Evolutionary conservation across 176 grass and related monocot species (phyloP), one percentile per base, ranked within the genome.

Genomic region (Paspalum vaginatum): DNA sequence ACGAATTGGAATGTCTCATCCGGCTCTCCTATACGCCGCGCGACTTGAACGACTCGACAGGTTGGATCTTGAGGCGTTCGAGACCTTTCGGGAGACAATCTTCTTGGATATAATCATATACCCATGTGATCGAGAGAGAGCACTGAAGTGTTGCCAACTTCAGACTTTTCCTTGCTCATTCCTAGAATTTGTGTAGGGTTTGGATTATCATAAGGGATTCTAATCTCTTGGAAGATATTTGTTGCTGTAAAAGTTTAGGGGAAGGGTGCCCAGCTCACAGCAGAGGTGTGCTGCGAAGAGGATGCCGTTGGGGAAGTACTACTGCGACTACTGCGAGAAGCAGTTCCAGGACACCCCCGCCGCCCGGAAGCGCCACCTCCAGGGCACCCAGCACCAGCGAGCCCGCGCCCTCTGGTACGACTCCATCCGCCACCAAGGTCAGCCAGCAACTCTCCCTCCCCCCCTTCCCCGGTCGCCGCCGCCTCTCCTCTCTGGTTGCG

Each of bases 261-360:
- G 32, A 32, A 32, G 32, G 32, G 32, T 32, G 32, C 32, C 32
- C 32, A 32, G 32, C 3, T 32, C 32, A 32, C 32, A 26, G 10
- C 22, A 7, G 55, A 42, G 9, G 13, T 7, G 46, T 20, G 51
- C 0, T 4, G 41, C 44, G 38, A 18, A 91, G 39, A 7, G 39
- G 46, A 93, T 92, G 90, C 87, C 89, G 12, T 40, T 94, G 85
- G 89, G 91, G 74, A 94, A 94, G 65, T 98, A 98, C 79, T 80
- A 91, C 81, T 98, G 90, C 92, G 92, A 98, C 10, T 98, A 94
- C 78, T 98, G 95, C 86, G 92, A 98, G n/a, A 98, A 98, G 84
- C 85, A 98, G 81, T 98, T 98, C 74, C 90, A 89, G 79, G 95
- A 95, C 78, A 98, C 92, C 43, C 55, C 90, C 57, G 81, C 76